Conservation (phyloP, 2,329 filamentous ascomycete species). For the Paecilomyces variotii region DNA sequence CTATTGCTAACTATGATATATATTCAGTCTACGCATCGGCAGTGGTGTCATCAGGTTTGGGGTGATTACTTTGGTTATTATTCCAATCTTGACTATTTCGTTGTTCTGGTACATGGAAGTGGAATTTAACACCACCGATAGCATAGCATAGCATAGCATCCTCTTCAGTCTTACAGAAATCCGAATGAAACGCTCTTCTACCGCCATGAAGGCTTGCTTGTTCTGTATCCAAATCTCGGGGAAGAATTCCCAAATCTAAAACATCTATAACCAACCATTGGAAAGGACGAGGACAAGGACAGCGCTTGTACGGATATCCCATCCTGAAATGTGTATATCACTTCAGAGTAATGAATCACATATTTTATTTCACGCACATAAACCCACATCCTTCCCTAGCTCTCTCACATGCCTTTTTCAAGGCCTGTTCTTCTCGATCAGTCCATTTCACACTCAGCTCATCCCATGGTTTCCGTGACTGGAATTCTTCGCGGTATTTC, state of each 20-base stretch:
- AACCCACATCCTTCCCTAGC: constrained; percentile 54
- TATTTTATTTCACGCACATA: constrained; percentile 47
- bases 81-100: not conserved
- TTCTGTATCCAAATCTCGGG: not conserved
- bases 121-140: not conserved
- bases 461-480: constrained; percentile 53
- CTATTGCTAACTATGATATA: not conserved
- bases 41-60: not conserved
- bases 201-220: not conserved
- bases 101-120: not conserved
- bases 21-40: not conserved
- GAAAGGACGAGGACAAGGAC: too few relatives aligned
- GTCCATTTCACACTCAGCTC: constrained; percentile 57
- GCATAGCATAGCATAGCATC: not conserved
- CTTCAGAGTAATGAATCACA: not conserved
- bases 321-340: too few relatives aligned
- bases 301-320: too few relatives aligned
- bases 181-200: not conserved
- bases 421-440: constrained; percentile 53
- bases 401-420: constrained; percentile 48
- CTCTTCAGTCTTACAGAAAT: not conserved
- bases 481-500: constrained; percentile 49
- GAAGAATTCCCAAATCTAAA: not conserved
- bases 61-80: not conserved
- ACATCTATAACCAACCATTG: not conserved